phyloP scores from a whole-genome alignment of 2,329 filamentous ascomycete species.

The Fusarium tupiense region DNA sequence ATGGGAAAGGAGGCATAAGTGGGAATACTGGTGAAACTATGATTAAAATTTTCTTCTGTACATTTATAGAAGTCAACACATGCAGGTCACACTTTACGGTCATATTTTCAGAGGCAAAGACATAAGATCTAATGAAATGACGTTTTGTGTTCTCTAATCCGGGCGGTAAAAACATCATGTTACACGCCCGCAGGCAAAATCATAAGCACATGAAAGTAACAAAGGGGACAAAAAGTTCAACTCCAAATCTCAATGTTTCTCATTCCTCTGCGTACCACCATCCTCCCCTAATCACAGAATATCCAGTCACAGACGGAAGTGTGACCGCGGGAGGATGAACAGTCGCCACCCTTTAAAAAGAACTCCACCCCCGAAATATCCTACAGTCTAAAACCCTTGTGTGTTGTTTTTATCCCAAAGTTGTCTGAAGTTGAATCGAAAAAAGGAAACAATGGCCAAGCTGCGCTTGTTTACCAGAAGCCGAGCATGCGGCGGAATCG shows the following conservation, averaged over 20 bases:
- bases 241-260: slow-evolving; percentile 28
- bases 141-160: slow-evolving; percentile 25
- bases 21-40: not conserved
- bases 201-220: slow-evolving; percentile 37
- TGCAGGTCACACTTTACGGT: not conserved
- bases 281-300: not conserved
- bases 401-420: not conserved
- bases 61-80: not conserved
- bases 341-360: slow-evolving; percentile 1
- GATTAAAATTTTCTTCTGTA: not conserved
- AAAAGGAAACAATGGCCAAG: not conserved
- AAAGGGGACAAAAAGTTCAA: slow-evolving; percentile 28
- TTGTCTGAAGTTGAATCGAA: slow-evolving; percentile 8
- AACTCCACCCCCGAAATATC: slow-evolving; percentile 3
- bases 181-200: slow-evolving; percentile 26
- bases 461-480: slow-evolving; percentile 20
- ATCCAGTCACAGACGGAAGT: slow-evolving; percentile 25
- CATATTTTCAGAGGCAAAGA: not conserved
- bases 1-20: not conserved
- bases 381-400: slow-evolving; percentile 3
- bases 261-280: not conserved
- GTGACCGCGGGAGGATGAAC: not conserved
- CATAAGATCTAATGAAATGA: not conserved
- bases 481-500: slow-evolving; percentile 37
- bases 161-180: slow-evolving; percentile 12